Conservation (phyloP, 495 filamentous ascomycete species). For the Aspergillus bertholletiae region DNA sequence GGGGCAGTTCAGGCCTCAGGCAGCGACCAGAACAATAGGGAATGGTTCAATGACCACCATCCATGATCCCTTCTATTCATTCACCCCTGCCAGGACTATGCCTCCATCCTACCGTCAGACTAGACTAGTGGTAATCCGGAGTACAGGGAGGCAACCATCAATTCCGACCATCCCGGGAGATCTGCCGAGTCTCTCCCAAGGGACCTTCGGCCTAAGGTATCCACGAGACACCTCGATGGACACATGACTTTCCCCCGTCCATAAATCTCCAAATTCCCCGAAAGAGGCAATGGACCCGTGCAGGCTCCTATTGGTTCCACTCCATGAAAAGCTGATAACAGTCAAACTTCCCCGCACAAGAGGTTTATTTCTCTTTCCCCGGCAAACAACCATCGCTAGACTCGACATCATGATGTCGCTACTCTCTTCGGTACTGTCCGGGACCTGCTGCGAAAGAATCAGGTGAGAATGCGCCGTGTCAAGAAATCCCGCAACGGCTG, state of each 20-base stretch:
- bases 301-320: not conserved
- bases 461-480: conserved; percentile 36
- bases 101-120: no score
- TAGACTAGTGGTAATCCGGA: no score
- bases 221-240: not conserved
- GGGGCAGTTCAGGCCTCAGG: not conserved
- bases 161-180: no score
- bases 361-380: not conserved
- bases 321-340: not conserved
- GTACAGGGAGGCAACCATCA: no score
- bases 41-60: no score
- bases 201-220: not conserved
- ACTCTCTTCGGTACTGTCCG: not conserved
- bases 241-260: not conserved
- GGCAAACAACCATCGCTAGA: not conserved
- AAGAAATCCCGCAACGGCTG: conserved; percentile 48
- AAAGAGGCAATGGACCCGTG: not conserved
- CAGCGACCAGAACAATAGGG: not conserved
- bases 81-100: no score
- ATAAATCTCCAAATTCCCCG: not conserved
- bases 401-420: not conserved
- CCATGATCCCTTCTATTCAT: not conserved
- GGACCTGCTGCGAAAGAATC: not conserved
- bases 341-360: not conserved
- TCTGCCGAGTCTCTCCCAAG: no score